A percentile compares a stretch with the other conserved stretches of the same genome.
phyloP scores from a whole-genome alignment of 306 rosid species.

The Pachyrhizus erosus region DNA sequence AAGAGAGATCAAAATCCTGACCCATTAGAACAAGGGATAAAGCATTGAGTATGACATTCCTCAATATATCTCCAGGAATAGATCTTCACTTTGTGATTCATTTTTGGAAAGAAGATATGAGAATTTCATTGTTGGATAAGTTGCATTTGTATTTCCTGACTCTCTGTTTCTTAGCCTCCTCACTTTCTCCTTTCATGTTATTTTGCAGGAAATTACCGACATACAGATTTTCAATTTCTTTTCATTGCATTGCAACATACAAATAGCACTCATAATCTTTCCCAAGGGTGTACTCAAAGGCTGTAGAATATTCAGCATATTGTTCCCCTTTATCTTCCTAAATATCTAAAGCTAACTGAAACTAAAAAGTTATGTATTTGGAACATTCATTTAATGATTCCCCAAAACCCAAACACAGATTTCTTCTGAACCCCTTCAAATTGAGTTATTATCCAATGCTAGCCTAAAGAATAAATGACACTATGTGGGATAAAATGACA shows the following conservation, averaged over 20 bases:
- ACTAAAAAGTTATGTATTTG: neutral
- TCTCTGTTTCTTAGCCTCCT: neutral
- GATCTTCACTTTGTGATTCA: neutral
- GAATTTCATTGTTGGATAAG: neutral
- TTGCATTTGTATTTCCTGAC: neutral
- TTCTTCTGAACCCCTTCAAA: neutral
- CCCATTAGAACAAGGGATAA: neutral
- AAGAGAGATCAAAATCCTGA: neutral
- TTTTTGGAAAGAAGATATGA: neutral
- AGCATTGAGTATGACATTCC: neutral
- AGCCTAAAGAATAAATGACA: neutral
- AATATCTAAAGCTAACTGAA: no score
- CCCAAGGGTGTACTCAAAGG: neutral
- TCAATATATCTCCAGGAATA: neutral
- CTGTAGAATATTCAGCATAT: neutral
- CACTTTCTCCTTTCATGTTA: neutral
- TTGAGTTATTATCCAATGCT: neutral
- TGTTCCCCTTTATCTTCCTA: neutral
- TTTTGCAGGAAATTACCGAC: neutral
- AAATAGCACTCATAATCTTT: neutral
- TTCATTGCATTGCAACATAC: neutral
- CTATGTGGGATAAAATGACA: neutral
- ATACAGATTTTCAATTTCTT: neutral
- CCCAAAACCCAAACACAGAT: neutral
- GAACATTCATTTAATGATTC: conserved; percentile 1